These are phyloP conservation scores for Saccharomyces pastorianus DNA, from an alignment of 1,139 yeast genomes.

Conservation along the genomic window DNA sequence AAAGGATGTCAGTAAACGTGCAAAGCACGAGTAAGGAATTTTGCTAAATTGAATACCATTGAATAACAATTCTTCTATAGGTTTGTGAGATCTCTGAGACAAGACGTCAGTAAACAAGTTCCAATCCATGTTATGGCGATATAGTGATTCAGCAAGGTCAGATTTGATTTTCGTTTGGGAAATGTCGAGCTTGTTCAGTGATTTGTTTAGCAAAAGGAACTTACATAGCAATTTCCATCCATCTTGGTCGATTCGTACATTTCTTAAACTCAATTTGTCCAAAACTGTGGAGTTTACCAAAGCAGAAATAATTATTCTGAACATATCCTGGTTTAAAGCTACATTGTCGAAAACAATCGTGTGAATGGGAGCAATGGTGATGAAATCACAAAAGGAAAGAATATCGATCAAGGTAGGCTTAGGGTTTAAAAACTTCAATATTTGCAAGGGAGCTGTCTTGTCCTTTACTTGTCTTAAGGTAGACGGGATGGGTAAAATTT, in stretches of 20 bases:
- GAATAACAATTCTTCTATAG: constrained; percentile 67
- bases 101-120: constrained; percentile 55
- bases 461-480: constrained; percentile 68
- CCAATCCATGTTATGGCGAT: constrained; percentile 74
- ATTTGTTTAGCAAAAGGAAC: constrained; percentile 51
- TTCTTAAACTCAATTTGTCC: constrained; percentile 67
- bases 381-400: constrained; percentile 78
- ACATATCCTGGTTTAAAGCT: constrained; percentile 70
- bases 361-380: constrained; percentile 74
- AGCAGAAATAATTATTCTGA: constrained; percentile 58
- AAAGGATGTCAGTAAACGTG: constrained; percentile 38
- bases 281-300: constrained; percentile 48
- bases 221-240: constrained; percentile 78
- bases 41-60: constrained; percentile 60
- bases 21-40: constrained; percentile 37
- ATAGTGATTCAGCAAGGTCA: constrained; percentile 43
- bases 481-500: constrained; percentile 69
- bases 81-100: constrained; percentile 43
- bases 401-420: constrained; percentile 86
- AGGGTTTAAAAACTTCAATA: constrained; percentile 74
- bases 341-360: constrained; percentile 80
- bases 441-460: constrained; percentile 66
- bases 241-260: constrained; percentile 59
- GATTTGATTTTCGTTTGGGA: constrained; percentile 61
- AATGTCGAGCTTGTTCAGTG: constrained; percentile 61